These are phyloP conservation scores for Termitomyces sp. DNA, from an alignment of 768 basidiomycete species.

Conservation along the genomic window DNA sequence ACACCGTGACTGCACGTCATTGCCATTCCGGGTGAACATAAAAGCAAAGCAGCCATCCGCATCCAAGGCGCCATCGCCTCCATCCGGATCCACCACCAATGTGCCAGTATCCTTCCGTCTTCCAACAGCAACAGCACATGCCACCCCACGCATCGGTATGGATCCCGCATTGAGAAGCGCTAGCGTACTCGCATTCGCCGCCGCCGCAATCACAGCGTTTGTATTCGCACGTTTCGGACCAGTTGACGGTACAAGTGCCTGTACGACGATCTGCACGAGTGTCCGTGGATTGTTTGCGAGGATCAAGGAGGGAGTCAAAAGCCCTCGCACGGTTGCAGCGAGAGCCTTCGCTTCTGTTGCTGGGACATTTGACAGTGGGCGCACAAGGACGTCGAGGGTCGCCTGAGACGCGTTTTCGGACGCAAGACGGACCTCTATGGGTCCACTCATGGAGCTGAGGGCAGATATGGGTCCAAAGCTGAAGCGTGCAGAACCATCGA, in stretches of 20 bases:
- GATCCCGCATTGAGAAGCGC: constrained; percentile 67
- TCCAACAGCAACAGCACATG: constrained; percentile 62
- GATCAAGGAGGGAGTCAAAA: constrained; percentile 58
- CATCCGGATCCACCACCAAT: constrained; percentile 47
- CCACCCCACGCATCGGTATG: constrained; percentile 69
- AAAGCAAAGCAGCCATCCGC: constrained; percentile 70
- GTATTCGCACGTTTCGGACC: constrained; percentile 3
- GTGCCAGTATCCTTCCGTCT: constrained; percentile 20
- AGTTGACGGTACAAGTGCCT: constrained; percentile 36
- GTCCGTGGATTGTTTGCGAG: constrained; percentile 66
- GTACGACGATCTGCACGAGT: constrained; percentile 73
- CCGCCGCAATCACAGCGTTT: constrained; percentile 49
- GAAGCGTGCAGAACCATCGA: constrained; percentile 75
- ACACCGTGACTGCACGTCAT: constrained; percentile 21
- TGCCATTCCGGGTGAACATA: constrained; percentile 31
- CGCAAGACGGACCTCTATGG: constrained; percentile 68
- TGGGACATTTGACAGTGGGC: constrained; percentile 65
- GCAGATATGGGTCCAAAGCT: constrained; percentile 47
- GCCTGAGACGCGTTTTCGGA: constrained; percentile 68
- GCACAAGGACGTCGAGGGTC: constrained; percentile 67
- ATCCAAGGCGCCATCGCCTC: constrained; percentile 35
- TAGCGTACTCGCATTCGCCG: constrained; percentile 66
- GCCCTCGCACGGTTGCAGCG: constrained; percentile 45
- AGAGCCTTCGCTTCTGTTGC: constrained; percentile 64
- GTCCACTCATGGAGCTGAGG: constrained; percentile 73